Conservation (phyloP, 2,329 filamentous ascomycete species). For the Emergomyces orientalis region DNA sequence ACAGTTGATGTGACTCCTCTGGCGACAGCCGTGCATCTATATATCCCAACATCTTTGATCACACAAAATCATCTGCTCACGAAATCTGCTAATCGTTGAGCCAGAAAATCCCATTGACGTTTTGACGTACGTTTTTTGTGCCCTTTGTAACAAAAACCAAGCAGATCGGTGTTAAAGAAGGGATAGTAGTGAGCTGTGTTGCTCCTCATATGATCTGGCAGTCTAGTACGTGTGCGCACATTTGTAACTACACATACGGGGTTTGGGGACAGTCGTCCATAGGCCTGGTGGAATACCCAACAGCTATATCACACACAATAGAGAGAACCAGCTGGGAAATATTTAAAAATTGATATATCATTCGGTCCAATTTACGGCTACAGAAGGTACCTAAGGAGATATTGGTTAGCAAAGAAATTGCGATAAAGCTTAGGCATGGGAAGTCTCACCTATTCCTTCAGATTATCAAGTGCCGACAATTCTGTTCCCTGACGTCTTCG, state of each 20-base stretch:
- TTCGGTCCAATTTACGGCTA: constrained; percentile 1
- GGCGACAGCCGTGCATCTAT: neutral
- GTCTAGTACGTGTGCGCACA: neutral
- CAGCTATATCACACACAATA: too few species aligned
- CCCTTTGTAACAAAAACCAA: neutral
- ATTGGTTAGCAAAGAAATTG: neutral
- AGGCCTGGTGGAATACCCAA: too few species aligned
- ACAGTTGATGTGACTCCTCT: neutral
- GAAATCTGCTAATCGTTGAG: neutral
- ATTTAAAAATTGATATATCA: neutral
- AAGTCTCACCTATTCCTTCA: constrained; percentile 10
- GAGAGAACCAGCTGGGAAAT: neutral
- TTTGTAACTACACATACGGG: neutral
- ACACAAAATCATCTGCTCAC: neutral
- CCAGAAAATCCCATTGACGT: neutral
- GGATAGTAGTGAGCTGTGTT: neutral
- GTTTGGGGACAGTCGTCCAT: neutral
- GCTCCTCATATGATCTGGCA: neutral
- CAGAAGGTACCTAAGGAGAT: neutral
- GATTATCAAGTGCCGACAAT: constrained; percentile 13
- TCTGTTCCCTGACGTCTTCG: constrained; percentile 3
- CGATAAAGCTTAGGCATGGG: neutral
- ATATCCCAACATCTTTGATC: neutral
- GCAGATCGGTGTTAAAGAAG: neutral
- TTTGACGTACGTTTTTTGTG: neutral